A percentile compares a stretch with the other conserved stretches of the same genome.
Conservation (phyloP, 805 yeast genomes). For the fission yeast (Schizosaccharomyces pombe) region ASM294v3 CU329670.1:3543501-3544000, state of each 20-base stretch:
- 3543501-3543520: conserved; percentile 67
- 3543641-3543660: conserved; percentile 49
- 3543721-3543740: conserved; percentile 92
- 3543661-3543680: conserved; percentile 65
- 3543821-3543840: conserved; percentile 28
- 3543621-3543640: conserved; percentile 69
- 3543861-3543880: conserved; percentile 19
- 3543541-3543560: conserved; percentile 93
- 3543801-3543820: conserved; percentile 43
- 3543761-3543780: conserved; percentile 56
- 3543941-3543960: conserved; percentile 47
- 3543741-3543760: conserved; percentile 78
- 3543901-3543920: conserved; percentile 68
- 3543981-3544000: conserved; percentile 3
- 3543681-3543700: conserved; percentile 59
- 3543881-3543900: conserved; percentile 71
- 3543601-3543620: conserved; percentile 88
- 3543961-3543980: conserved; percentile 44
- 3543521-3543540: conserved; percentile 58
- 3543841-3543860: conserved; percentile 35
- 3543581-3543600: conserved; percentile 61
- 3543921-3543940: conserved; percentile 52
- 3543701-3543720: conserved; percentile 75
- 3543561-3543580: conserved; percentile 77
- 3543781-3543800: conserved; percentile 36